Conservation (phyloP, 192 early-diverging fungal species). For the Mortierella hygrophila region DNA sequence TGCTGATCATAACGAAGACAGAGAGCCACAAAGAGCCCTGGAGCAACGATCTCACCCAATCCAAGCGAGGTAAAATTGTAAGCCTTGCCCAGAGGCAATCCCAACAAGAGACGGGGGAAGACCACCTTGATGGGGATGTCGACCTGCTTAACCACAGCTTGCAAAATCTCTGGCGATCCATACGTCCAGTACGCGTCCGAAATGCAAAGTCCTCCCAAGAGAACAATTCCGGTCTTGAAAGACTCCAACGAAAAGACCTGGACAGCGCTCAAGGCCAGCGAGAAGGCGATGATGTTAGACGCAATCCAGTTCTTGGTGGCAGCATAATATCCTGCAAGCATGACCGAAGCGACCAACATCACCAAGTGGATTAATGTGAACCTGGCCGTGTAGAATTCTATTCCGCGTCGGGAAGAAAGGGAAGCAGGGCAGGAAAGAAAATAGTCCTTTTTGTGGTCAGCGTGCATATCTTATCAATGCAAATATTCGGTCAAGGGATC, state of each 20-base stretch:
- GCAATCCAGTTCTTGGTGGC: conserved; percentile 92
- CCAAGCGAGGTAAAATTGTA: conserved; percentile 87
- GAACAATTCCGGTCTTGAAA: conserved; percentile 91
- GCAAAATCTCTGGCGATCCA: conserved; percentile 93
- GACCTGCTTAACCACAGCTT: conserved; percentile 88
- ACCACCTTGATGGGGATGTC: conserved; percentile 96
- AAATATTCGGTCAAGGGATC: not conserved
- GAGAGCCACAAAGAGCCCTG: conserved; percentile 93
- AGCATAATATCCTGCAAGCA: conserved; percentile 78
- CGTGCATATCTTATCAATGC: not conserved
- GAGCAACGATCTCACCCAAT: conserved; percentile 95
- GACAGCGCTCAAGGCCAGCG: conserved; percentile 87
- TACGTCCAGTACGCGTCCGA: conserved; percentile 98
- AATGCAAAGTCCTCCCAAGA: conserved; percentile 87
- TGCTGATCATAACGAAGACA: conserved; percentile 91
- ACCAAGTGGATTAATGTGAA: conserved; percentile 78
- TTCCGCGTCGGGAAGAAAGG: conserved; percentile 18
- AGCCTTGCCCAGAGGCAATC: conserved; percentile 60
- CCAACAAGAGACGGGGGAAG: conserved; percentile 79
- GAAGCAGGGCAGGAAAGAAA: not conserved
- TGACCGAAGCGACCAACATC: conserved; percentile 67
- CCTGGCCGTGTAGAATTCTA: conserved; percentile 64
- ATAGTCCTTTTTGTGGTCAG: conserved; percentile 13
- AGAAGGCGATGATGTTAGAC: conserved; percentile 86
- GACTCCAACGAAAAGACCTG: conserved; percentile 90